Conservation (phyloP, 2,329 filamentous ascomycete genomes). For the Cladophialophora immunda region DNA sequence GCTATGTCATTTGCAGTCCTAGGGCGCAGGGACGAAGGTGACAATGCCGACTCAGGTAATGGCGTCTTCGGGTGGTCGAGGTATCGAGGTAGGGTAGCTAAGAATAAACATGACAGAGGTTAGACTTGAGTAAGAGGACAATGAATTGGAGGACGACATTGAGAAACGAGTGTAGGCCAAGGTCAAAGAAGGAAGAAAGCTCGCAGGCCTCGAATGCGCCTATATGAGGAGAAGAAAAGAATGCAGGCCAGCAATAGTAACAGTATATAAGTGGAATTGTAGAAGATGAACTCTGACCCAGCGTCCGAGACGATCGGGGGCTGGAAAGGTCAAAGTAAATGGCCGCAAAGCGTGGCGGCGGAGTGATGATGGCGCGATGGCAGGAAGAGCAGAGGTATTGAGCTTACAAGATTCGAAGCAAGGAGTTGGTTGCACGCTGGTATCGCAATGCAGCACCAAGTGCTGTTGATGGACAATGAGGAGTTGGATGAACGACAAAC, state of each 20-base stretch:
- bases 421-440: conserved; percentile 25
- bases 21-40: neutral
- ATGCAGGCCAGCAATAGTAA: conserved; percentile 29
- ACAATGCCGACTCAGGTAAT: conserved; percentile 23
- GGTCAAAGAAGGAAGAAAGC: conserved; percentile 33
- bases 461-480: conserved; percentile 29
- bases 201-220: conserved; percentile 33
- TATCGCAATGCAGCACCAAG: conserved; percentile 29
- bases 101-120: conserved; percentile 35
- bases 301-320: conserved; percentile 19
- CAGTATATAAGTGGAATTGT: conserved; percentile 23
- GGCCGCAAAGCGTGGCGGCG: conserved; percentile 17
- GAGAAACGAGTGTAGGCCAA: conserved; percentile 20
- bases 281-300: conserved; percentile 1
- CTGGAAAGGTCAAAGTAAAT: conserved; percentile 26
- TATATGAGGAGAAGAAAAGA: conserved; percentile 23
- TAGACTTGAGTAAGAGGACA: conserved; percentile 36
- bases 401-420: conserved; percentile 37
- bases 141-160: conserved; percentile 28
- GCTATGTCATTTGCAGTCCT: conserved; percentile 24
- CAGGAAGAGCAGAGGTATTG: conserved; percentile 28
- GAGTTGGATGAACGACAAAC: conserved; percentile 16
- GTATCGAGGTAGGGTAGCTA: conserved; percentile 32
- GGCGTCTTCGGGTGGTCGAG: conserved; percentile 21
- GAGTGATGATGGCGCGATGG: conserved; percentile 16